phyloP scores from a whole-genome alignment of 768 basidiomycete genomes.

The Kwoniella europaea region DNA sequence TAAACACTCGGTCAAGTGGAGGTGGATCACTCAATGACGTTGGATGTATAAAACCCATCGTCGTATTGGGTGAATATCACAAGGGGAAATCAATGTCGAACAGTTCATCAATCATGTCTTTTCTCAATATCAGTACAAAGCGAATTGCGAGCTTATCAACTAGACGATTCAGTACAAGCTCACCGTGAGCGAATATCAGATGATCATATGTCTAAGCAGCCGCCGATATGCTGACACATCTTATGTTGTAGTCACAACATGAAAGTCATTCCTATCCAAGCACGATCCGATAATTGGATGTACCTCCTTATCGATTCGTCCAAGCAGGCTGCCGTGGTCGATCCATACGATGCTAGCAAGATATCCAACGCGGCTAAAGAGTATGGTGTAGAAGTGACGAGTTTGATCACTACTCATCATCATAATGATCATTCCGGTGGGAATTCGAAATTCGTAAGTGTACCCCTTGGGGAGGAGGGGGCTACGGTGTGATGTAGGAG shows the following conservation, averaged over 20 bases:
- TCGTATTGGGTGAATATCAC: neutral
- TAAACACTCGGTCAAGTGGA: slow-evolving; percentile 7
- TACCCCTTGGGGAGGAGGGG: neutral
- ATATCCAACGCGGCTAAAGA: slow-evolving; percentile 60
- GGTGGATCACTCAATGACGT: slow-evolving; percentile 9
- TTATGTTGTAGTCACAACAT: slow-evolving; percentile 13
- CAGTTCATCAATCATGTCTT: neutral
- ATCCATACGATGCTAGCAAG: slow-evolving; percentile 54
- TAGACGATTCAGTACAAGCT: slow-evolving; percentile 7
- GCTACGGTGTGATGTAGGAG: neutral
- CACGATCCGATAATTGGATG: slow-evolving; percentile 59
- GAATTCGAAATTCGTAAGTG: slow-evolving; percentile 67
- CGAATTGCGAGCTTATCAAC: neutral
- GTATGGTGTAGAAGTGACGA: slow-evolving; percentile 71
- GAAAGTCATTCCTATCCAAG: slow-evolving; percentile 48
- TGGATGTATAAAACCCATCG: neutral
- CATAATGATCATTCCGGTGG: slow-evolving; percentile 89
- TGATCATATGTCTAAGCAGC: neutral
- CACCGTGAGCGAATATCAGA: slow-evolving; percentile 7
- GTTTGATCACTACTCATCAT: slow-evolving; percentile 82
- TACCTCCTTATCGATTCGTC: slow-evolving; percentile 55
- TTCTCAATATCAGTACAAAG: neutral
- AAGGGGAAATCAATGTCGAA: too few relatives aligned
- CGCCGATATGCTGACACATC: neutral
- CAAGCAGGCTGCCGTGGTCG: slow-evolving; percentile 54